phyloP scores from a whole-genome alignment of 352 stramenopile species.

The Pythium volutum region DNA sequence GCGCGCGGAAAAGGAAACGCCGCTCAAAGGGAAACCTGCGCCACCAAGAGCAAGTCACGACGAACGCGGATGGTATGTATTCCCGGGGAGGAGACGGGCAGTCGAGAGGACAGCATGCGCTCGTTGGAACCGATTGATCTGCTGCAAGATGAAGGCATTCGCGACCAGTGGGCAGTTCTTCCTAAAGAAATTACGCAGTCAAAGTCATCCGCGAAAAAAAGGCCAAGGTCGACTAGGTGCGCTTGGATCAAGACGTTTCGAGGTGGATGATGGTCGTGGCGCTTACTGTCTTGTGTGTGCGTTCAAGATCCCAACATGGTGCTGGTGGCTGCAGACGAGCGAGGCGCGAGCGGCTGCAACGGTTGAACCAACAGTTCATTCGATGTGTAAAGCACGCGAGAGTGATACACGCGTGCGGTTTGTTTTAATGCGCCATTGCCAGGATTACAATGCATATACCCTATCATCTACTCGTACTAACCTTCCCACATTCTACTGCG shows the following conservation, averaged over 20 bases:
- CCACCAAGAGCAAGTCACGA: neutral
- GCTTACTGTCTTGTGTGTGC: no score
- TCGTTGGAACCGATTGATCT: constrained; percentile 76
- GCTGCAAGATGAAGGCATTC: constrained; percentile 73
- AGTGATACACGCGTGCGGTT: no score
- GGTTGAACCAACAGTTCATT: constrained; percentile 87
- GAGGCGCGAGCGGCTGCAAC: constrained; percentile 88
- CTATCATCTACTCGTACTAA: no score
- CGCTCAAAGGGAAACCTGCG: constrained; percentile 18
- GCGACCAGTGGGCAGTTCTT: constrained; percentile 80
- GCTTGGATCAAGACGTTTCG: neutral
- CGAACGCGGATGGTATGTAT: no score
- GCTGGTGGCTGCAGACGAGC: constrained; percentile 38
- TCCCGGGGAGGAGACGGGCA: no score
- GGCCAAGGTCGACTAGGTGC: constrained; percentile 83
- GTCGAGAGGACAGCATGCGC: constrained; percentile 47
- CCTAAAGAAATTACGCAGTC: constrained; percentile 57
- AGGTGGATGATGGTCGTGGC: no score
- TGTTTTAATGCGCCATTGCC: no score
- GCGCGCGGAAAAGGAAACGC: constrained; percentile 7
- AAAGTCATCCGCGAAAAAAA: constrained; percentile 91
- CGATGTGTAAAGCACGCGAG: constrained; percentile 77
- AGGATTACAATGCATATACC: no score
- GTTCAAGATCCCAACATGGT: no score
- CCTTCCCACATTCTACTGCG: no score